Conservation (phyloP, 2,329 filamentous ascomycete genomes). For the Lizonia empirigonia region DNA sequence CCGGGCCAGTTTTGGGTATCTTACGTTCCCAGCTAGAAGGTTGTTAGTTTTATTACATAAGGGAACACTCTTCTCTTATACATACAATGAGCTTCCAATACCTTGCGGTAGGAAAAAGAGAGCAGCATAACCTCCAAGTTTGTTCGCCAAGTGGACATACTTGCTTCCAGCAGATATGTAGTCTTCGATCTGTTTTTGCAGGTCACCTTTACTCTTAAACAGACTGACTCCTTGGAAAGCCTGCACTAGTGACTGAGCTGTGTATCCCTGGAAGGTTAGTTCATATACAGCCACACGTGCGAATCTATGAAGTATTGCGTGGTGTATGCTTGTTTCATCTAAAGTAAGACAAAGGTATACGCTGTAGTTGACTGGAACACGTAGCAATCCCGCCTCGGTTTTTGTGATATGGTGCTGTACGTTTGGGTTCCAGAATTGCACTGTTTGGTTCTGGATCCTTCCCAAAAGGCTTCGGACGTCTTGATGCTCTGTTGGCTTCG, state of each 20-base stretch:
- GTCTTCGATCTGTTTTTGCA: neutral
- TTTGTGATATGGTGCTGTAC: neutral
- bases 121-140: neutral
- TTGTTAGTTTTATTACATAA: neutral
- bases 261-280: neutral
- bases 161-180: neutral
- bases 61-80: neutral
- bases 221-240: neutral
- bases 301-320: neutral
- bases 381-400: neutral
- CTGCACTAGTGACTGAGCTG: neutral
- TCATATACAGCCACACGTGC: neutral
- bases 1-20: neutral
- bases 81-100: neutral
- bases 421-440: neutral
- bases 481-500: neutral
- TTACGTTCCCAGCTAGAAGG: neutral
- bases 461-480: neutral
- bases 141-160: neutral
- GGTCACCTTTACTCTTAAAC: neutral
- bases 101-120: neutral
- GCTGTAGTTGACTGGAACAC: neutral
- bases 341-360: neutral
- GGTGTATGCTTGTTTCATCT: neutral
- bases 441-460: neutral